phyloP scores from a whole-genome alignment of 768 basidiomycete genomes.

The Serendipita sp. region DNA sequence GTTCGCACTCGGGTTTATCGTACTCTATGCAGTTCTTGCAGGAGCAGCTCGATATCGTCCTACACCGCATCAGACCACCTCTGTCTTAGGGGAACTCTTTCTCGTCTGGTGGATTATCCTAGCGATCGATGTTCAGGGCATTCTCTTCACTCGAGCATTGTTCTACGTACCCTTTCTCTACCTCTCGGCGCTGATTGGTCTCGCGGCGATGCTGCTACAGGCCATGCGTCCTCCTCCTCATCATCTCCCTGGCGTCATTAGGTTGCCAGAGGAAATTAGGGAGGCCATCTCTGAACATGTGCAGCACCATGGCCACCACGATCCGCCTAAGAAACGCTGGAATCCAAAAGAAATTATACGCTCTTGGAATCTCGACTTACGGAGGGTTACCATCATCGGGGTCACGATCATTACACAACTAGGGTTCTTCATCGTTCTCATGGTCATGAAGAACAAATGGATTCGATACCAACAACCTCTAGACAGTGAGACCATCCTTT shows the following conservation, averaged over 20 bases:
- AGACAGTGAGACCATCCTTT: neutral
- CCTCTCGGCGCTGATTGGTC: neutral
- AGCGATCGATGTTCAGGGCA: neutral
- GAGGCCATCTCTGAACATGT: neutral
- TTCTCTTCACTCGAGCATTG: neutral
- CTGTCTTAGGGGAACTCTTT: neutral
- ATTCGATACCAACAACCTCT: neutral
- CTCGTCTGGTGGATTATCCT: neutral
- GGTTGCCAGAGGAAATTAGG: neutral
- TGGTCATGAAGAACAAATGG: neutral
- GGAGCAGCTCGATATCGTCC: neutral
- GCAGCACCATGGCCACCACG: neutral
- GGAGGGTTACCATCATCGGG: neutral
- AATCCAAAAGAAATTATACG: neutral
- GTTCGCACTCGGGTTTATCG: neutral
- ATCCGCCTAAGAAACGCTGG: neutral
- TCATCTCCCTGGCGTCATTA: neutral
- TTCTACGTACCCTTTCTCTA: slow-evolving; percentile 3
- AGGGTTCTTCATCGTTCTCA: neutral
- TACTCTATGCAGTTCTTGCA: neutral
- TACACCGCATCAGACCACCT: neutral
- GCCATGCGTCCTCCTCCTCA: neutral
- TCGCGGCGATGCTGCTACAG: slow-evolving; percentile 2
- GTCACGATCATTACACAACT: neutral
- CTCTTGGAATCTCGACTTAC: neutral